Percentiles rank a stretch among this genome's conserved stretches.
Evolutionary conservation across 441 rosid genomes (phyloP).

Genomic region (Aleurites moluccanus): DNA sequence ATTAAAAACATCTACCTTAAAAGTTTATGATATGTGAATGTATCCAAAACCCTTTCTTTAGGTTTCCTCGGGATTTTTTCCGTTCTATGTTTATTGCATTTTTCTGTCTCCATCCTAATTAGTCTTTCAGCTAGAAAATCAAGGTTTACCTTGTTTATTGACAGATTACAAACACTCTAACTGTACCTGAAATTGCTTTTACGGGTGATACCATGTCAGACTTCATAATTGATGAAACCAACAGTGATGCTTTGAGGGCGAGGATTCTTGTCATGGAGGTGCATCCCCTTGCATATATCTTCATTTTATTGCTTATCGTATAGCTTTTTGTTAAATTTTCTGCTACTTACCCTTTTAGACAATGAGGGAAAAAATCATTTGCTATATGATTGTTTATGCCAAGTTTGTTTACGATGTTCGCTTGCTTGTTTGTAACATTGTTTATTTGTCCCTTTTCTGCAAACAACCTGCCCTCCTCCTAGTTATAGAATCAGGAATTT

Average conservation of each 20-base stretch:
- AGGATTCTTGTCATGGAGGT: conserved; percentile 90
- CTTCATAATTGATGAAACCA: conserved; percentile 61
- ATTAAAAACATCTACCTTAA: neutral
- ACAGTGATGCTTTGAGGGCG: conserved; percentile 75
- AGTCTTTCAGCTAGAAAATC: neutral
- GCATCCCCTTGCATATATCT: conserved; percentile 18
- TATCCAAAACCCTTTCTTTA: neutral
- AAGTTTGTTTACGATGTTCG: neutral
- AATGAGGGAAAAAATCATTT: neutral
- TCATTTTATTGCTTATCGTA: neutral
- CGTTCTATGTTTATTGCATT: neutral
- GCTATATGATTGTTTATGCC: neutral
- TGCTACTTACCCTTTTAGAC: neutral
- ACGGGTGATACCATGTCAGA: conserved; percentile 89
- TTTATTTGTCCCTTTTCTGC: neutral
- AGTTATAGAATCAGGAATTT: neutral
- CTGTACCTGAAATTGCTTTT: conserved; percentile 82
- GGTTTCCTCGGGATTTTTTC: neutral
- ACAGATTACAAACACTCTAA: conserved; percentile 71
- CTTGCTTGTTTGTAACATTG: neutral
- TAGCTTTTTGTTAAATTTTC: neutral
- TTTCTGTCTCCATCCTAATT: neutral
- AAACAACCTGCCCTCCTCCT: neutral
- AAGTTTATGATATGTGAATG: neutral
- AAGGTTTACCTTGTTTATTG: conserved; percentile 27